These are phyloP conservation scores for Forsythia suspensa DNA, from an alignment of 257 asterid genomes.

Conservation along the genomic window DNA sequence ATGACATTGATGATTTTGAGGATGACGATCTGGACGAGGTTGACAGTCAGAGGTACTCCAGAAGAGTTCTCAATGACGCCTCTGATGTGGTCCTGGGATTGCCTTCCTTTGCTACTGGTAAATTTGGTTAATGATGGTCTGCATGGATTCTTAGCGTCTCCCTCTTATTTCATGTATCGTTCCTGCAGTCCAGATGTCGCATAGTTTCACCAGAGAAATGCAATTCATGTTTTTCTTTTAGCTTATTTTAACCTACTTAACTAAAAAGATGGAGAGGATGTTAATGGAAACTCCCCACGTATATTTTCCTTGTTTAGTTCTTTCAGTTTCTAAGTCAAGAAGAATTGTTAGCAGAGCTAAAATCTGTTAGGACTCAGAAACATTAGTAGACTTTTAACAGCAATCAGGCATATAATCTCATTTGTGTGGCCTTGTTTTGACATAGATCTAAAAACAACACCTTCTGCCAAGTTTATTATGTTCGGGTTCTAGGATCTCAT, in stretches of 20 bases:
- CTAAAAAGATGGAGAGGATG: background rate
- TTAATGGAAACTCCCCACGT: no score
- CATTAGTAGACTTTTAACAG: background rate
- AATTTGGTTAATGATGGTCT: constrained; percentile 20
- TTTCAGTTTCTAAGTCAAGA: constrained; percentile 4
- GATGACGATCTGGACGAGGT: constrained; percentile 65
- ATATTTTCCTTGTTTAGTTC: background rate
- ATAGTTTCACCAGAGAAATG: background rate
- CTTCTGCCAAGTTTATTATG: background rate
- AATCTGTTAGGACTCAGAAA: background rate
- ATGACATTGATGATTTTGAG: constrained; percentile 91
- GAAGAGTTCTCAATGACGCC: constrained; percentile 94
- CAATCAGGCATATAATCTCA: background rate
- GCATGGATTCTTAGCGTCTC: constrained; percentile 7
- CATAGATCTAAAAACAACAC: background rate
- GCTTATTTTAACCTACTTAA: constrained; percentile 10
- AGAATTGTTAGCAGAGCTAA: constrained; percentile 6
- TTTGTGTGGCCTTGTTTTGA: background rate
- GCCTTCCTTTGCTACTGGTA: constrained; percentile 89
- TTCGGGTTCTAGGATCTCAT: background rate
- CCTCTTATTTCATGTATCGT: constrained; percentile 9
- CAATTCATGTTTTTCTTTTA: constrained; percentile 12
- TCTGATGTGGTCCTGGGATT: constrained; percentile 76
- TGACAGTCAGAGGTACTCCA: constrained; percentile 77
- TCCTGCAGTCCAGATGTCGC: background rate